Evolutionary conservation across 495 filamentous ascomycete genomes (phyloP).

Genomic region (Xylaria longipes): DNA sequence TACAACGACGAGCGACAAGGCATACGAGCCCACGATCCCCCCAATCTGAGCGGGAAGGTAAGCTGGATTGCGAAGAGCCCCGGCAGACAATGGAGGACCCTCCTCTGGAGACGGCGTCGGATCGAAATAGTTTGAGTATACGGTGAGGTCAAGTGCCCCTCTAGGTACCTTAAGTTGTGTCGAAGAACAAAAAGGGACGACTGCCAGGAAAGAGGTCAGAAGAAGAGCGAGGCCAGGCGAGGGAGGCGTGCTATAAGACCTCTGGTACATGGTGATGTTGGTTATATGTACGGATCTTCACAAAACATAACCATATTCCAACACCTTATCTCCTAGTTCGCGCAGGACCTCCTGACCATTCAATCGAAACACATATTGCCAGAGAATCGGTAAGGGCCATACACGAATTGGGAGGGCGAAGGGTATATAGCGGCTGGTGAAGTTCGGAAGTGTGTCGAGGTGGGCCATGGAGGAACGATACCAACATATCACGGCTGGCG

Average conservation of each 20-base stretch:
- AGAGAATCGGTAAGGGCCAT: slow-evolving; percentile 47
- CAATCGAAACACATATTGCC: slow-evolving; percentile 55
- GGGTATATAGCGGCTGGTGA: slow-evolving; percentile 65
- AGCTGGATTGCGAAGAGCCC: slow-evolving; percentile 61
- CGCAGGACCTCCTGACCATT: slow-evolving; percentile 46
- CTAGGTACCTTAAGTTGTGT: slow-evolving; percentile 37
- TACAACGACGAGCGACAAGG: slow-evolving; percentile 72
- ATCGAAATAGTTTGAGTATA: slow-evolving; percentile 57
- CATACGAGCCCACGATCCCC: slow-evolving; percentile 80
- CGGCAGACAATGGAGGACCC: slow-evolving; percentile 60
- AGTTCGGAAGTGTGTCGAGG: slow-evolving; percentile 46
- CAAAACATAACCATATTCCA: slow-evolving; percentile 37
- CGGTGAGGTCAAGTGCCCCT: slow-evolving; percentile 27
- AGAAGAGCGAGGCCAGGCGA: slow-evolving; percentile 36
- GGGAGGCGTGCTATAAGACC: slow-evolving; percentile 40
- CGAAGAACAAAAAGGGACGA: slow-evolving; percentile 45
- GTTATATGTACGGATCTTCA: slow-evolving; percentile 40
- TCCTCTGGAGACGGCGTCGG: slow-evolving; percentile 65
- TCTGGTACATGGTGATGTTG: slow-evolving; percentile 40
- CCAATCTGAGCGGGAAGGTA: slow-evolving; percentile 77
- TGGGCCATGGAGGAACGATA: slow-evolving; percentile 31
- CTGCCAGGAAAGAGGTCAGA: slow-evolving; percentile 39
- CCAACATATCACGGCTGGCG: slow-evolving; percentile 36
- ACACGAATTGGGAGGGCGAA: slow-evolving; percentile 43
- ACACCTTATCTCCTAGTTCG: slow-evolving; percentile 35